phyloP scores from a whole-genome alignment of 2,329 filamentous ascomycete species.

The Fusarium cyanostomum region DNA sequence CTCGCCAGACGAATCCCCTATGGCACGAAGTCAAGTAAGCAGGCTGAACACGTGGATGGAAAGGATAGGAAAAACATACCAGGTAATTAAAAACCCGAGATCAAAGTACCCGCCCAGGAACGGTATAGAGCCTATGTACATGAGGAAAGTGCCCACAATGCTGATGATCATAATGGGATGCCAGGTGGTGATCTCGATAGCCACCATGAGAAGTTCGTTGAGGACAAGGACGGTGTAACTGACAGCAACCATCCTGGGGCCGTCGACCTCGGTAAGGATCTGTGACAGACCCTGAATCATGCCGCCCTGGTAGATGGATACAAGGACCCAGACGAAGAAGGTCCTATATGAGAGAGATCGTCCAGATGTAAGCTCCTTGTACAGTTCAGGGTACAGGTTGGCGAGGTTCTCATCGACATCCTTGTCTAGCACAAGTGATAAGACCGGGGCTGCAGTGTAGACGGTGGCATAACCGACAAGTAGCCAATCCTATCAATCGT shows the following conservation, averaged over 20 bases:
- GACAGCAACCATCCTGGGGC: conserved; percentile 82
- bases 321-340: conserved; percentile 96
- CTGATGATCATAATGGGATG: conserved; percentile 89
- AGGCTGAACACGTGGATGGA: background rate
- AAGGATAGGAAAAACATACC: conserved; percentile 55
- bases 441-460: conserved; percentile 92
- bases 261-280: conserved; percentile 81
- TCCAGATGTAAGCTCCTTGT: conserved; percentile 94
- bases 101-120: conserved; percentile 94
- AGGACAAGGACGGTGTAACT: conserved; percentile 91
- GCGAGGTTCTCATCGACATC: conserved; percentile 95
- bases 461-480: conserved; percentile 96
- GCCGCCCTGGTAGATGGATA: conserved; percentile 93
- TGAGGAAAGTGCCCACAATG: conserved; percentile 80
- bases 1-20: conserved; percentile 89
- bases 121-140: conserved; percentile 86
- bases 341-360: conserved; percentile 89
- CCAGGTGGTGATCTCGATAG: conserved; percentile 96
- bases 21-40: conserved; percentile 32
- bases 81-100: conserved; percentile 77
- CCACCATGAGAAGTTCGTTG: conserved; percentile 97
- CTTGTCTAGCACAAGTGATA: conserved; percentile 91
- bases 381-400: conserved; percentile 95
- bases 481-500: conserved; percentile 77
- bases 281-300: conserved; percentile 96